A percentile compares a stretch with the other conserved stretches of the same genome.
Evolutionary conservation across 257 asterid species (phyloP).

Genomic region (Jasminum sambac): DNA sequence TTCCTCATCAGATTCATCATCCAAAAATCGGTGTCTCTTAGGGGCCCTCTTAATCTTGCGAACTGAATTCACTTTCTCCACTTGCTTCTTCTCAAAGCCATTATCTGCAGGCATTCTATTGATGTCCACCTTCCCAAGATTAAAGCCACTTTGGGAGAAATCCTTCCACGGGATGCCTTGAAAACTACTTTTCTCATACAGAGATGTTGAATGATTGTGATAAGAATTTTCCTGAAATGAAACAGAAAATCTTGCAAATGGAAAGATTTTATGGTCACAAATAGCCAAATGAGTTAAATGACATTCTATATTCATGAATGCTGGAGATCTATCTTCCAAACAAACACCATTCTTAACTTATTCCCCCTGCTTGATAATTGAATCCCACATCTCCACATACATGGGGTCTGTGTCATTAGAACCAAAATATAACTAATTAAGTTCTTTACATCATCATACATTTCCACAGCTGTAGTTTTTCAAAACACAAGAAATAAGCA

Average conservation of each 20-base stretch:
- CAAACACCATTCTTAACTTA: slow-evolving; percentile 9
- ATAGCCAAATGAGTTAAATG: slow-evolving; percentile 22
- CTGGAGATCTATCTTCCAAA: slow-evolving; percentile 35
- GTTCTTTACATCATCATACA: slow-evolving; percentile 8
- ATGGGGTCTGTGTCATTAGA: not conserved
- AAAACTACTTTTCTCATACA: slow-evolving; percentile 49
- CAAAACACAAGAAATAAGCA: not conserved
- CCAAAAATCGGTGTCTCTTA: slow-evolving; percentile 62
- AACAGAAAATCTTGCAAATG: slow-evolving; percentile 26
- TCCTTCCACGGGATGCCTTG: slow-evolving; percentile 69
- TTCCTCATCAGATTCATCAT: slow-evolving; percentile 74
- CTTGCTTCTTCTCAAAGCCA: slow-evolving; percentile 49
- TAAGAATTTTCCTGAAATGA: slow-evolving; percentile 61
- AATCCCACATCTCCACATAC: slow-evolving; percentile 9
- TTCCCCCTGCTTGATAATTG: slow-evolving; percentile 15
- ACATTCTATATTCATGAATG: slow-evolving; percentile 33
- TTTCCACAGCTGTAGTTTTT: too few species aligned
- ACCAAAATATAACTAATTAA: slow-evolving; percentile 14
- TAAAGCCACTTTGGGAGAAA: slow-evolving; percentile 49
- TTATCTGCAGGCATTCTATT: slow-evolving; percentile 44
- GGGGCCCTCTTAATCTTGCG: slow-evolving; percentile 91
- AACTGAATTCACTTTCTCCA: slow-evolving; percentile 64
- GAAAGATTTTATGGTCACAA: slow-evolving; percentile 16
- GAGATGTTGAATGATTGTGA: slow-evolving; percentile 43
- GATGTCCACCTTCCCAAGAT: slow-evolving; percentile 51